A percentile compares a stretch with the other conserved stretches of the same genome.
These are phyloP conservation scores for Aspergillus pseudoviridinutans DNA, from an alignment of 2,329 filamentous ascomycete species.

Conservation along the genomic window DNA sequence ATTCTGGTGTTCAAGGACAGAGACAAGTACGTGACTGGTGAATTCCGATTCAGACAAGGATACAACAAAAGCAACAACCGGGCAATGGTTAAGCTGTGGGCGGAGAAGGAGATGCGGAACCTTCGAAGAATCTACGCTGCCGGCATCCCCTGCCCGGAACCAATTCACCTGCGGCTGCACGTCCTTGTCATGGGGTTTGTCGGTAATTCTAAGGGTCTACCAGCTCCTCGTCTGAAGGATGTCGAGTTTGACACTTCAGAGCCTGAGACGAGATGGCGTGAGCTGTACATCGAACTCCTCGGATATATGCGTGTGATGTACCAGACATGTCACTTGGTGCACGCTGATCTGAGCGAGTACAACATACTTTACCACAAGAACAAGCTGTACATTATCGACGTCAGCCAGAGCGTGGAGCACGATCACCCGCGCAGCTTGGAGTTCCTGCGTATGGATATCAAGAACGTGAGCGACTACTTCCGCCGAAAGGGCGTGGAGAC, in stretches of 20 bases:
- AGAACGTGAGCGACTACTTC: conserved; percentile 95
- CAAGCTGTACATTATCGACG: conserved; percentile 89
- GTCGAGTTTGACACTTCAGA: conserved; percentile 69
- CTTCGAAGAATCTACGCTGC: conserved; percentile 76
- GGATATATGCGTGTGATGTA: conserved; percentile 91
- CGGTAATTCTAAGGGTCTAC: conserved; percentile 79
- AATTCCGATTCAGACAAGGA: conserved; percentile 84
- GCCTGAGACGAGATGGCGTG: conserved; percentile 67
- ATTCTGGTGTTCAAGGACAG: conserved; percentile 98
- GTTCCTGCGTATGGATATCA: conserved; percentile 97
- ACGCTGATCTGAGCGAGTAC: conserved; percentile 97
- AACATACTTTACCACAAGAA: conserved; percentile 86
- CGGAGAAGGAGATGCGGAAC: conserved; percentile 97
- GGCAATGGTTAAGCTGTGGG: conserved; percentile 98
- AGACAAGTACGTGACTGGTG: conserved; percentile 91
- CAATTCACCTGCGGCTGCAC: conserved; percentile 83
- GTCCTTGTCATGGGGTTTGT: conserved; percentile 94
- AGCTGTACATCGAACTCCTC: conserved; percentile 77
- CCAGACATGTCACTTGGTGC: conserved; percentile 84
- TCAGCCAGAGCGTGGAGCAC: conserved; percentile 94
- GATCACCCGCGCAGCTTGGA: conserved; percentile 90
- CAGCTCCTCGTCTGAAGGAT: conserved; percentile 84
- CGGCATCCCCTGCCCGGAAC: conserved; percentile 86
- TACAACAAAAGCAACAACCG: conserved; percentile 93
- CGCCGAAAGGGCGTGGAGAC: conserved; percentile 76